Base-by-base conservation (phyloP, 2,329 filamentous ascomycete species). In the Colletotrichum brevisporum region DNA sequence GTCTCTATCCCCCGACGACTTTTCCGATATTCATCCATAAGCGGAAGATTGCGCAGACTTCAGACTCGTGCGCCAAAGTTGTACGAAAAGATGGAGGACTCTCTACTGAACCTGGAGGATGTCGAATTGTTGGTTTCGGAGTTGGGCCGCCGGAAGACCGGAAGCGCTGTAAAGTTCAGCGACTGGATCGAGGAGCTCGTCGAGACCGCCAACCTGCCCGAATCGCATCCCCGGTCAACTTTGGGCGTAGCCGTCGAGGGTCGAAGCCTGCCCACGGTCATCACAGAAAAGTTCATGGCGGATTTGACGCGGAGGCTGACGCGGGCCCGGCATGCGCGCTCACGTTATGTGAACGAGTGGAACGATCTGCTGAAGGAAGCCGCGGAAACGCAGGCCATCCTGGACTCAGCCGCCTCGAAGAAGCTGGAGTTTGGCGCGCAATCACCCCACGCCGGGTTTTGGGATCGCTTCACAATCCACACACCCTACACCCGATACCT, bases 151-250 rank as follows among this genome's bases (percentile, higher is more conserved):
- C 89, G 94, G 73, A 98, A 97, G 83, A 91, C 89, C 3, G 94
- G 92, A 16, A 93, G 90, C 26, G 91, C 93, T 5, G 83, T 85
- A 63, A 88, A 92, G 50, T 96, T 95, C 76, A 89, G 91, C 73
- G 95, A 97, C 74, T 99, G 96, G 96, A 97, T 99, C 72, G 95
- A 98, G 73, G 96, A 99, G 76, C 83, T 99, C 39, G 91, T 90
- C 3, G 95, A 98, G 72, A 89, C 91, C 71, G 90, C 90, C 52
- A 91, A 88, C 74, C 80, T 94, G 6, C 88, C 91, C 2, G 93
- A 95, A 73, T 83, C 84, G 4, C 83, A 83, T 50, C 84, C 87
- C 2, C 81, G 84, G 61, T 77, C 79, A 52, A 73, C 80, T 52
- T 75, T 78, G 53, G 77, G 83, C 36, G 79, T 82, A 21, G 76